Conservation (phyloP, 176 grass and related monocot genomes). For the Canna indica region DNA sequence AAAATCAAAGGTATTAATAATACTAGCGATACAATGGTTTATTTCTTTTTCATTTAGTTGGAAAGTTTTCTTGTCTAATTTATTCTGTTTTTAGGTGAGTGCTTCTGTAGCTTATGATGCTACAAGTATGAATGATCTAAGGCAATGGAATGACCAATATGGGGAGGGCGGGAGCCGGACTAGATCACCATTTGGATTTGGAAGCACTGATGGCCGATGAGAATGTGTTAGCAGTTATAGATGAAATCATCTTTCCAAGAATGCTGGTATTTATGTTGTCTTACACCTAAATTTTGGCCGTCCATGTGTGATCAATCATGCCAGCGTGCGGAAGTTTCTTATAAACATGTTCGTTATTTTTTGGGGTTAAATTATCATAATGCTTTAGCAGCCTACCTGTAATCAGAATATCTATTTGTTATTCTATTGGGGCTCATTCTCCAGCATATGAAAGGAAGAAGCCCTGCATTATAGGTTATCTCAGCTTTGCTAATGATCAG, state of each 20-base stretch:
- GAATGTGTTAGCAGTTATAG: background rate
- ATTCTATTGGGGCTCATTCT: too few relatives aligned
- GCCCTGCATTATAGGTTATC: too few relatives aligned
- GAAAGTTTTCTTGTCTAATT: background rate
- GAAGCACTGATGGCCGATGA: background rate
- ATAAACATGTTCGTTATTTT: too few relatives aligned
- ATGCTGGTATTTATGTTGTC: too few relatives aligned
- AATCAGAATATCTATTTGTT: too few relatives aligned
- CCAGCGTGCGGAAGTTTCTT: too few relatives aligned
- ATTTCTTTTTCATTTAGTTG: background rate
- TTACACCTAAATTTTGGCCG: too few relatives aligned
- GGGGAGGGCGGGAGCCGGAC: constrained; percentile 74
- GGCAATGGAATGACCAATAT: constrained; percentile 91
- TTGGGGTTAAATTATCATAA: too few relatives aligned
- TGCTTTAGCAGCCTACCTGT: too few relatives aligned
- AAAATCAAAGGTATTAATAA: constrained; percentile 64
- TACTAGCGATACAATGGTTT: background rate
- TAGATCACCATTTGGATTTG: constrained; percentile 62
- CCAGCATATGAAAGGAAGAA: too few relatives aligned
- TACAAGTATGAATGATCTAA: constrained; percentile 73
- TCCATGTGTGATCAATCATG: too few relatives aligned
- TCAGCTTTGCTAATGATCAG: too few relatives aligned
- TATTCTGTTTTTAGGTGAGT: constrained; percentile 40
- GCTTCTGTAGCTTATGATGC: constrained; percentile 77
- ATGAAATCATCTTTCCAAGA: background rate